Evolutionary conservation across 2,329 filamentous ascomycete genomes (phyloP), one percentile per base, ranked within the genome.

Genomic region (Neofusicoccum umdonicola): DNA sequence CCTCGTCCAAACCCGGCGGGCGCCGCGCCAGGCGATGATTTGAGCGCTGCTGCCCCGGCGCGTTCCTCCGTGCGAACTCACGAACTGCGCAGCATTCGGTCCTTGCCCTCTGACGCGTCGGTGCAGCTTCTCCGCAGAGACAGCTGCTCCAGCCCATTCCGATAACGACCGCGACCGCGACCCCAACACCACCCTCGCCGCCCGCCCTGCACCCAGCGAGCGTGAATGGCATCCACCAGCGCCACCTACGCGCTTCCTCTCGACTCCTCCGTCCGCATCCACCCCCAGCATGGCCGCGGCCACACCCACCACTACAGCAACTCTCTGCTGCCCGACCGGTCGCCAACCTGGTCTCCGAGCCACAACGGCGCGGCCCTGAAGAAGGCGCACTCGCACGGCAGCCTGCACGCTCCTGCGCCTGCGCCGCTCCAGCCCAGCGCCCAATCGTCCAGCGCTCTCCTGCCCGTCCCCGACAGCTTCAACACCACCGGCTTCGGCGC

Each of bases 221-320:
- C 61, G 15, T 63, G 56, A 60, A 60, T 60, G 56, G 56, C 56
- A 13, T 60, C 56, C 54, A 42, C 52, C 52, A 57, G 52, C 52
- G 52, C 52, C 54, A 39, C 56, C 42, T 47, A 39, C 61, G 61
- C 61, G 50, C 61, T 47, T 34, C 48, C 61, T 44, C 42, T 63
- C 50, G 56, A 50, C 41, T 65, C 63, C 37, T 65, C 63, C 37
- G 39, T 47, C 27, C 61, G 56, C 50, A 56, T 52, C n/a, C 61
- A 63, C 31, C 78, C 77, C 65, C 81, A 81, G 61, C 61, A 63
- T 63, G 61, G 69, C 69, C 74, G 77, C 73, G 74, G 71, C 69
- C 77, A 79, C 65, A 75, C 73, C 41, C 77, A 76, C 77, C 78
- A 47, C 76, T 65, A 79, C 48, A 65, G 47, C 56, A 62, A 58